Evolutionary conservation across 78 protist genomes (phyloP).

Genomic region (Guillardia theta): DNA sequence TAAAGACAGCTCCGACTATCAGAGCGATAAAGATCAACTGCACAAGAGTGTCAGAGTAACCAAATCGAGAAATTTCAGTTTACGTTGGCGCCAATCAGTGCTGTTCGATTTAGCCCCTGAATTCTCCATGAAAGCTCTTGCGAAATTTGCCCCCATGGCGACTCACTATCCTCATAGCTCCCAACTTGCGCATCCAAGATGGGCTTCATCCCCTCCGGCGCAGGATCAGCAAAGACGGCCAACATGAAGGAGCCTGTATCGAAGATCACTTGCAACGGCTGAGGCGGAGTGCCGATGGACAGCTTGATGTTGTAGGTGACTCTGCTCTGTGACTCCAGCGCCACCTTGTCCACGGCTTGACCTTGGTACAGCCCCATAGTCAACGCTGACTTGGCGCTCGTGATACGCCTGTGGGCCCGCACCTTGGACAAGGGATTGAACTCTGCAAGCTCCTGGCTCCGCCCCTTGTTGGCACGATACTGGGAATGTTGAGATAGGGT

Average conservation of each 20-base stretch:
- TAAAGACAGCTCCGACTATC: too few species aligned
- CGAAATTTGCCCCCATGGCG: too few species aligned
- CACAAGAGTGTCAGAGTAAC: too few species aligned
- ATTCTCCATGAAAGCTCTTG: too few species aligned
- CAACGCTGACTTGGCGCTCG: neutral
- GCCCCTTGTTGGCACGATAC: too few species aligned
- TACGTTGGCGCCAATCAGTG: too few species aligned
- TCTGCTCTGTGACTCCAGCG: neutral
- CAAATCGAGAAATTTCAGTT: too few species aligned
- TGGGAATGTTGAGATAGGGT: too few species aligned
- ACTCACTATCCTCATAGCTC: neutral
- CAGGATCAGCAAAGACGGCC: neutral
- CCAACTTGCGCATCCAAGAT: neutral
- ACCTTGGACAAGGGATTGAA: too few species aligned
- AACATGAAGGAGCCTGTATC: constrained; percentile 8
- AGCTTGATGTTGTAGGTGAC: constrained; percentile 1
- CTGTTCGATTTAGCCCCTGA: too few species aligned
- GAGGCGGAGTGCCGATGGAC: neutral
- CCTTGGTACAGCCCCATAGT: neutral
- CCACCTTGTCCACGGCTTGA: neutral
- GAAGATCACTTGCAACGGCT: neutral
- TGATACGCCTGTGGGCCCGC: neutral
- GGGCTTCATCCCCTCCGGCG: neutral
- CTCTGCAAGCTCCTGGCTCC: too few species aligned
- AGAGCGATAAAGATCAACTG: too few species aligned